Percentiles rank a stretch among this genome's conserved stretches.
These are phyloP conservation scores for Fusarium gaditjirri DNA, from an alignment of 2,329 filamentous ascomycete genomes.

Conservation along the genomic window DNA sequence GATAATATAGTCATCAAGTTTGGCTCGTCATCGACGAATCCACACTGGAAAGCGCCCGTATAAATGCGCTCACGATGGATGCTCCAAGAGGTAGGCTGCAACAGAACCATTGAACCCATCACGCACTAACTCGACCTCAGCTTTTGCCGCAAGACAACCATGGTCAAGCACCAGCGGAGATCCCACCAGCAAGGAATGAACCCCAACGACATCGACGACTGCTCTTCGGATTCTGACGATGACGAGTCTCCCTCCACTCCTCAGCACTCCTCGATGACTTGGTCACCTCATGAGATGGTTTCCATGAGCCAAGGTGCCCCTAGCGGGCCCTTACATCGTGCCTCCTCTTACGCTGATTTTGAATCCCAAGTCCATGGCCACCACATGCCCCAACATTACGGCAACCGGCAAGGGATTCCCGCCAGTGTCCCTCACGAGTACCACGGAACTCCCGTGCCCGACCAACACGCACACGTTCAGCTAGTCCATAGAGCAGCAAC, in stretches of 20 bases:
- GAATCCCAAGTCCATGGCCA: slow-evolving; percentile 58
- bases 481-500: slow-evolving; percentile 62
- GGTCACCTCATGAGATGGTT: slow-evolving; percentile 59
- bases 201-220: slow-evolving; percentile 65
- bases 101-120: neutral
- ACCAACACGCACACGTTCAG: slow-evolving; percentile 57
- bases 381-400: slow-evolving; percentile 54
- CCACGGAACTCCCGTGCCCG: slow-evolving; percentile 54
- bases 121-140: slow-evolving; percentile 52
- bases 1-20: slow-evolving; percentile 66
- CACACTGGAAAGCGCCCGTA: slow-evolving; percentile 75
- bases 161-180: slow-evolving; percentile 73
- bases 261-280: slow-evolving; percentile 62
- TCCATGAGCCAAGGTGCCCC: slow-evolving; percentile 51
- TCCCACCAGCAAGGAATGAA: slow-evolving; percentile 69
- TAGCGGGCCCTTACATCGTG: slow-evolving; percentile 58
- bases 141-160: slow-evolving; percentile 78
- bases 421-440: slow-evolving; percentile 56
- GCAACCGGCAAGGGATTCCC: slow-evolving; percentile 60
- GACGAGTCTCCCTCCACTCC: slow-evolving; percentile 70
- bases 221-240: slow-evolving; percentile 65
- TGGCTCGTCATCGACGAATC: slow-evolving; percentile 72
- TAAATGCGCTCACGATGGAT: slow-evolving; percentile 69
- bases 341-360: slow-evolving; percentile 66
- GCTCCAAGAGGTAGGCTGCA: slow-evolving; percentile 65